phyloP scores from a whole-genome alignment of 2,329 filamentous ascomycete species.

The Hypoxylon sp. region DNA sequence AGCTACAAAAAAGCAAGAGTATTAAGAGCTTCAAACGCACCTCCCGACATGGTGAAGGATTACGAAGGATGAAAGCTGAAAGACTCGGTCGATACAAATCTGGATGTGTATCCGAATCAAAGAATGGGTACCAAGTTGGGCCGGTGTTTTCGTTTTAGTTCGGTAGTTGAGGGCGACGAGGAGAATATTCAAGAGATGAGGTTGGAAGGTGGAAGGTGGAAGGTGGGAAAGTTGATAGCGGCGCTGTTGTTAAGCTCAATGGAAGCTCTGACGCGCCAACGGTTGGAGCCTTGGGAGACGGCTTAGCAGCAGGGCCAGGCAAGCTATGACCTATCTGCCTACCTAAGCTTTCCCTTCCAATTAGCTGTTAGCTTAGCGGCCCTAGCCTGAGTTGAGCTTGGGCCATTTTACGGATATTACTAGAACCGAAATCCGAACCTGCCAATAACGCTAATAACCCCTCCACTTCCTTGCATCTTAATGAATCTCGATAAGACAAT shows the following conservation, averaged over 20 bases:
- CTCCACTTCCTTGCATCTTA: too few relatives aligned
- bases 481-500: constrained; percentile 16
- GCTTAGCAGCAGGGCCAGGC: too few relatives aligned
- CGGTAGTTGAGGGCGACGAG: not conserved
- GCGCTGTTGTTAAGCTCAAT: constrained; percentile 24
- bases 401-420: constrained; percentile 28
- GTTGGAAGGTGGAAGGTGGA: constrained; percentile 11
- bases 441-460: constrained; percentile 6
- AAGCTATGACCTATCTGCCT: constrained; percentile 19
- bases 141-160: not conserved
- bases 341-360: constrained; percentile 1
- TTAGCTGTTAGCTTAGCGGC: too few relatives aligned
- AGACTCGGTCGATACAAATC: constrained; percentile 3
- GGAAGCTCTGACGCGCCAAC: constrained; percentile 38
- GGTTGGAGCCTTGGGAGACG: constrained; percentile 31
- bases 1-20: constrained; percentile 26
- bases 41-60: constrained; percentile 60
- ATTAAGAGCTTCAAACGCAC: constrained; percentile 38
- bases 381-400: too few relatives aligned
- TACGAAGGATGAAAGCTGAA: constrained; percentile 19
- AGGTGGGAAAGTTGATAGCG: not conserved
- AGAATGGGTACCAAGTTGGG: too few relatives aligned
- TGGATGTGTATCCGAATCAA: constrained; percentile 1
- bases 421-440: constrained; percentile 16
- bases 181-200: constrained; percentile 11